Conservation (phyloP, 441 rosid species). For the Corymbia citriodora region DNA sequence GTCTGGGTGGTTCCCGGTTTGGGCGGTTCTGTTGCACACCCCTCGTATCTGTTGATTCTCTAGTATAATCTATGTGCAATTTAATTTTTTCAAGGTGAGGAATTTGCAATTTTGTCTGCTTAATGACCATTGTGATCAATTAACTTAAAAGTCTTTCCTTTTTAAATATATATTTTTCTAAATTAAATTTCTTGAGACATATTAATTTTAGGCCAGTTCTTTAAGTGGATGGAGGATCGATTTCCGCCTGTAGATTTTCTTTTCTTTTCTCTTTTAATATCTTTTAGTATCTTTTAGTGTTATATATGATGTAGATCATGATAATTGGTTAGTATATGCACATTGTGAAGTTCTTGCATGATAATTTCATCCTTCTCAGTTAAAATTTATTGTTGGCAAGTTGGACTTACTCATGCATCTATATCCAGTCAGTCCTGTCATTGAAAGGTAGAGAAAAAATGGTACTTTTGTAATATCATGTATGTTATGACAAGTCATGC, state of each 20-base stretch:
- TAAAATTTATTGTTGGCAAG: not conserved
- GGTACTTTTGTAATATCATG: not conserved
- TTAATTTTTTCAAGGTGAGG: not conserved
- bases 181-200: not conserved
- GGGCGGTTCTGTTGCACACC: too few species aligned
- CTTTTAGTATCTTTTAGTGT: not conserved
- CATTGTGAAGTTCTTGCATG: not conserved
- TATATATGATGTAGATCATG: not conserved
- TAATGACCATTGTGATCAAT: not conserved
- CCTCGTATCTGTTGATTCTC: not conserved
- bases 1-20: too few species aligned
- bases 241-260: not conserved
- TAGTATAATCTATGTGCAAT: not conserved
- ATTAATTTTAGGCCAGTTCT: not conserved
- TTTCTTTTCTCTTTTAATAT: not conserved
- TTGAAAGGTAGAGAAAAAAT: not conserved
- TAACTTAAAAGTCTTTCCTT: not conserved
- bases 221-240: not conserved
- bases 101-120: not conserved
- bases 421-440: not conserved
- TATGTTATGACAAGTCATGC: not conserved
- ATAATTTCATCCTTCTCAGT: not conserved
- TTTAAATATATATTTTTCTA: not conserved
- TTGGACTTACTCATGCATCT: not conserved
- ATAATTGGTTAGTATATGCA: not conserved